A percentile compares a stretch with the other conserved stretches of the same genome.
Conservation (phyloP, 1,284 basidiomycete species). For the Anthracocystis setariae region DNA sequence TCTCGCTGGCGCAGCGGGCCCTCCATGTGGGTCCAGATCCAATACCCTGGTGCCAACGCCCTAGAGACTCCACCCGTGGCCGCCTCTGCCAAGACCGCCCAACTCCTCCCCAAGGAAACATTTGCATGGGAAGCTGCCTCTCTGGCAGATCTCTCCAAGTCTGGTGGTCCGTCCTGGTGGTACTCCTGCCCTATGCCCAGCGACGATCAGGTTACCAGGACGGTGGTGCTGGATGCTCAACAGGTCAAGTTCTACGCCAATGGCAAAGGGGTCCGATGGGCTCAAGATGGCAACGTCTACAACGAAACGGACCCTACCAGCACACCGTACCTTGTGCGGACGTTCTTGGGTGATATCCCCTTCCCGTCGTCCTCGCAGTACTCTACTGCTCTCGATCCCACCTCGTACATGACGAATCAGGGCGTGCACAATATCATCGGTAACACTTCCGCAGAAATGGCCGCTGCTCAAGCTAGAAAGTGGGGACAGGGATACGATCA, state of each 20-base stretch:
- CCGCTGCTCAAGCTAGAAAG: not conserved
- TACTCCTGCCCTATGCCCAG: conserved; percentile 16
- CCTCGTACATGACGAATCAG: not conserved
- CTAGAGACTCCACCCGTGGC: not conserved
- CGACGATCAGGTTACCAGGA: conserved; percentile 43
- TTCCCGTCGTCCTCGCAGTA: conserved; percentile 18
- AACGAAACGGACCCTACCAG: conserved; percentile 11
- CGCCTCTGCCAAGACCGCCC: not conserved
- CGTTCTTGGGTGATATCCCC: conserved; percentile 21
- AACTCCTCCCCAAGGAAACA: conserved; percentile 25
- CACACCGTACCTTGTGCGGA: conserved; percentile 43
- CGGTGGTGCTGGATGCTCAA: conserved; percentile 48
- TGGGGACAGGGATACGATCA: conserved; percentile 27
- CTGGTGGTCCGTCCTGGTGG: conserved; percentile 11
- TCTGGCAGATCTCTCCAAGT: conserved; percentile 15
- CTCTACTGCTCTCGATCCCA: conserved; percentile 15
- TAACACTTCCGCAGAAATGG: not conserved
- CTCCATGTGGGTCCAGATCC: conserved; percentile 33
- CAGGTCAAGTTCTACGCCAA: conserved; percentile 27
- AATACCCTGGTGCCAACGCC: conserved; percentile 9
- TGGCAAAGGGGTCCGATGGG: conserved; percentile 37
- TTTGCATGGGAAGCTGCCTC: conserved; percentile 45
- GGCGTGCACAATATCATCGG: not conserved
- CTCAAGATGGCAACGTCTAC: conserved; percentile 17
- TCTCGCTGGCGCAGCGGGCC: conserved; percentile 42